phyloP scores from a whole-genome alignment of 768 basidiomycete species.

The Termitomyces sp. region DNA sequence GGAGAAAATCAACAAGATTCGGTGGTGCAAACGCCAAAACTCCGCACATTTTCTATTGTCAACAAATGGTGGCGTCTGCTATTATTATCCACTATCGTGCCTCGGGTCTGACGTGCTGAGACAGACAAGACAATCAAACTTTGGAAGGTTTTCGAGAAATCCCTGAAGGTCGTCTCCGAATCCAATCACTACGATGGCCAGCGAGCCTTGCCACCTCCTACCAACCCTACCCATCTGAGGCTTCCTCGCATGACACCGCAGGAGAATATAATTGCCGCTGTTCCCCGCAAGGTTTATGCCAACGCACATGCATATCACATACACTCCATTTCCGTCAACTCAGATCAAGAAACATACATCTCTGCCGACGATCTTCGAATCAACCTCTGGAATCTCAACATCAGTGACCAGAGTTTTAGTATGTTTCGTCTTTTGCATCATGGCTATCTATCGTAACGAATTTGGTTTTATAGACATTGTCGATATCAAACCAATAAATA shows the following conservation, averaged over 20 bases:
- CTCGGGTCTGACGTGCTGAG: constrained; percentile 8
- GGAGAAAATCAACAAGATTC: constrained; percentile 99
- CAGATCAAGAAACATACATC: constrained; percentile 98
- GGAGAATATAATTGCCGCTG: constrained; percentile 98
- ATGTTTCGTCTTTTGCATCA: constrained; percentile 31
- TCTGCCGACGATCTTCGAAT: constrained; percentile 97
- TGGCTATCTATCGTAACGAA: constrained; percentile 3
- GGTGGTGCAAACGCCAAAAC: constrained; percentile 99
- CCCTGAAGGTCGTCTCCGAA: constrained; percentile 91
- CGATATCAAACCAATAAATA: constrained; percentile 99
- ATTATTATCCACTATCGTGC: not conserved
- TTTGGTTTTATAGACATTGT: constrained; percentile 75
- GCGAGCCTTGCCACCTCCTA: constrained; percentile 63
- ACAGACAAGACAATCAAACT: constrained; percentile 99
- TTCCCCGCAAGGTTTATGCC: constrained; percentile 97
- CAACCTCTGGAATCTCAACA: constrained; percentile 98
- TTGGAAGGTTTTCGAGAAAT: constrained; percentile 99
- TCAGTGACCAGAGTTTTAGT: constrained; percentile 99
- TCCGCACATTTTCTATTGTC: constrained; percentile 95
- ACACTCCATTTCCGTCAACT: constrained; percentile 99
- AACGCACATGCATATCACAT: constrained; percentile 99
- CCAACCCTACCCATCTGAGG: constrained; percentile 57
- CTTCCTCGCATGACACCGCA: constrained; percentile 91
- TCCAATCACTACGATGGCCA: constrained; percentile 90
- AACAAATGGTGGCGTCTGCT: constrained; percentile 76